Base-by-base conservation (phyloP, 441 rosid species). In the Erodium texanum region DNA sequence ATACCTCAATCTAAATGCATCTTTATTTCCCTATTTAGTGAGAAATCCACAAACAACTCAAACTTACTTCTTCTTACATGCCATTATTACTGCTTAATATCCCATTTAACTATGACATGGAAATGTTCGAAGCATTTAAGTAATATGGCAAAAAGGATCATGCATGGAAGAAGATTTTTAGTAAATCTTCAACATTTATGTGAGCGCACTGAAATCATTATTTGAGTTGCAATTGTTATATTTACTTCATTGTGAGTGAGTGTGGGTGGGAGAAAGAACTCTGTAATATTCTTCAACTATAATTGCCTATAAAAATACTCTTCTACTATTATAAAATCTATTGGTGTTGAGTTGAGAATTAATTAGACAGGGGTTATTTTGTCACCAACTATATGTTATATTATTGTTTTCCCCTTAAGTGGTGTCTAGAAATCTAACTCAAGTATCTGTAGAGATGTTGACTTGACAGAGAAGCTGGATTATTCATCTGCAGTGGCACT, bases 401-500 rank as follows among this genome's bases (percentile, higher is more conserved):
- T 48, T 48, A 48, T 48, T 48, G 54, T 48, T 48, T 48, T 48
- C 7, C 18, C 4, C 6, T 48, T 27, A 27, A 27, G 29, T 27
- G 16, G 56, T n/a, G 56, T 14, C 6, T 48, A 48, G 56, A 48
- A 14, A 15, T 50, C 58, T 16, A 15, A 50, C 58, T 63, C n/a
- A 56, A 54, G 59, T 69, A 7, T 68, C 38, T 50, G 64, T 50
- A 86, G 89, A 71, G 87, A 83, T 76, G 89, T 85, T 65, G 89
- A 78, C 71, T 67, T 82, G 77, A 85, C 83, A 11, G 83, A 85
- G 84, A 82, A 80, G 80, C 79, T 87, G 66, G 78, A 85, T 76
- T 85, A 73, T 79, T 85, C 89, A 6, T 87, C 89, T 64, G 84
- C 89, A 23, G 85, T 79, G 59, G 71, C 84, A 50, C 76, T 78